Evolutionary conservation across 805 yeast genomes (phyloP), one percentile per base, ranked within the genome.

Genomic region (Myxozyma melibiosi): DNA sequence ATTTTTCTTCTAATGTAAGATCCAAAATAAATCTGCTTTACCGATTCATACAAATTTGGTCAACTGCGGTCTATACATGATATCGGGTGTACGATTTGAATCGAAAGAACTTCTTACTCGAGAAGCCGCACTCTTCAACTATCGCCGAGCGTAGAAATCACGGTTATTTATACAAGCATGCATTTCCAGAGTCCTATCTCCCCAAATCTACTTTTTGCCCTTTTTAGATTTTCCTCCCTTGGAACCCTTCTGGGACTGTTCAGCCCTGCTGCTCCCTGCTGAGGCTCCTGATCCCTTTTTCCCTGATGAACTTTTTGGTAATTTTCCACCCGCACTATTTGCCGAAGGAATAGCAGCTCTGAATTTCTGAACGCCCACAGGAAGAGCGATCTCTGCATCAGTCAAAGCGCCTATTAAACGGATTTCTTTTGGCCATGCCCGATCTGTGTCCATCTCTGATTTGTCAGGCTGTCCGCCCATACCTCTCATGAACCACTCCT

Each of bases 381-480:
- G 73, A 30, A 88, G 80, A 35, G 86, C 76, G 50, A 88, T 68
- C 60, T 90, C 96, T 47, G 79, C 80, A 20, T 85, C 82, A 62
- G 84, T 86, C 53, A 84, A 68, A 0, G 74, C 65, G 42, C 80
- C 80, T 34, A 88, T 73, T 9, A 82, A 64, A 18, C 81, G 83
- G 58, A 83, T 80, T 62, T 85, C 91, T 27, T 75, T 77, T 20
- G 83, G 84, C 96, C 96, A 90, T 56, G 86, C 90, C 51, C 76
- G 66, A 39, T 80, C 84, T 39, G 77, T 71, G 47, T 80, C 82
- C 8, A 68, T 55, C 53, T 78, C 82, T 7, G 71, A 58, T 3
- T 66, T 44, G 58, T 79, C 83, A n/a, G 78, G 42, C 16, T 52
- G 46, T 3, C 48, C 30, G 22, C 58, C 67, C 57, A 81, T 80